phyloP scores from a whole-genome alignment of 345 rosid species.

The Mallotus nudiflorus region DNA sequence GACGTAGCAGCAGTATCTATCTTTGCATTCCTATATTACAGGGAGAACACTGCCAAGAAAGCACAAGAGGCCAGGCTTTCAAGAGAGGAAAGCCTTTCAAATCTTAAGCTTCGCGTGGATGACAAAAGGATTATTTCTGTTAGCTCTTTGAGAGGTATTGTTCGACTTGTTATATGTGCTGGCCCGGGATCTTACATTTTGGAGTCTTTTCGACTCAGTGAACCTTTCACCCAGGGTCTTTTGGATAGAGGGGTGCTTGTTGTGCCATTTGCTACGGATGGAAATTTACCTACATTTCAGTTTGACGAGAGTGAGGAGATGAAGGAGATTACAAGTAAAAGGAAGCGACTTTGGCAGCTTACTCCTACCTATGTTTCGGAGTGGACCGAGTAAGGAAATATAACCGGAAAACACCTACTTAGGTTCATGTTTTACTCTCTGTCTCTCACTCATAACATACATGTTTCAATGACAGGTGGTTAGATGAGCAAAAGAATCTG shows the following conservation, averaged over 20 bases:
- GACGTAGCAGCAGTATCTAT: conserved; percentile 73
- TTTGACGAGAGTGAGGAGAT: conserved; percentile 63
- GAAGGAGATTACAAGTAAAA: conserved; percentile 48
- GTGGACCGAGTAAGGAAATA: conserved; percentile 74
- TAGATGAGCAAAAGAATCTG: conserved; percentile 82
- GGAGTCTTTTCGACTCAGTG: conserved; percentile 76
- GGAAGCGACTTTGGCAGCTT: conserved; percentile 87
- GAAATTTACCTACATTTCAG: conserved; percentile 57
- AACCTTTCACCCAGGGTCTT: conserved; percentile 69
- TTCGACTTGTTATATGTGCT: conserved; percentile 86
- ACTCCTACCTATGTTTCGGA: conserved; percentile 57
- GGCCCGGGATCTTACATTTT: conserved; percentile 65
- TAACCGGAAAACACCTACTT: neutral
- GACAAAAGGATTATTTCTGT: conserved; percentile 62
- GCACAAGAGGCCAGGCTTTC: conserved; percentile 82
- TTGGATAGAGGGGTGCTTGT: conserved; percentile 89
- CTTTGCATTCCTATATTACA: conserved; percentile 73
- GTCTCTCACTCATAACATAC: conserved; percentile 6
- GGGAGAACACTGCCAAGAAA: conserved; percentile 73
- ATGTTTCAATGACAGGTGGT: conserved; percentile 52
- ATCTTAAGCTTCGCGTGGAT: conserved; percentile 77
- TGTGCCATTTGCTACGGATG: conserved; percentile 77
- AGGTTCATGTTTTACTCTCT: conserved; percentile 2
- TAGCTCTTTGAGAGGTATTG: conserved; percentile 65
- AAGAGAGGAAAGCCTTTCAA: conserved; percentile 86